Conservation (phyloP, 2,329 filamentous ascomycete species). For the Magnaporthales sp. region DNA sequence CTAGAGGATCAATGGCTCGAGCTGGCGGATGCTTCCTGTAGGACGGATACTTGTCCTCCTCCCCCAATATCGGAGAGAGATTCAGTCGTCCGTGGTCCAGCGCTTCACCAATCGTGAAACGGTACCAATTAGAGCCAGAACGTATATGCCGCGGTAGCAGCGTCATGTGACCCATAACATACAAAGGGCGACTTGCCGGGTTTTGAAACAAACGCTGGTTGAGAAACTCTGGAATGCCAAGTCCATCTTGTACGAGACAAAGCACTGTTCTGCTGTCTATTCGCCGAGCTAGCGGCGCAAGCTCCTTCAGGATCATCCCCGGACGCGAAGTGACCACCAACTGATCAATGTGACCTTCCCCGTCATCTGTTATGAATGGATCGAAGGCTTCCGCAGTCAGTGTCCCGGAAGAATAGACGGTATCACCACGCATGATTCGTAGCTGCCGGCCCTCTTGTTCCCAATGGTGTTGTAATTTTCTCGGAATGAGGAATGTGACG, state of each 20-base stretch:
- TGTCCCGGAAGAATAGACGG: not conserved
- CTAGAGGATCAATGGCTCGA: not conserved
- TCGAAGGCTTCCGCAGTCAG: not conserved
- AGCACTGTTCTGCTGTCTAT: constrained; percentile 24
- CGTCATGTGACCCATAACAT: constrained; percentile 60
- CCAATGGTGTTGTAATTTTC: not conserved
- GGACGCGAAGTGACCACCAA: constrained; percentile 23
- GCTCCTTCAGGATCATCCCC: constrained; percentile 13
- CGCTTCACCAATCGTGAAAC: constrained; percentile 18
- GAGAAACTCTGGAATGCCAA: constrained; percentile 75
- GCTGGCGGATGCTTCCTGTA: constrained; percentile 12
- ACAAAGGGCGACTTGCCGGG: constrained; percentile 56
- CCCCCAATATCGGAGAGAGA: constrained; percentile 16
- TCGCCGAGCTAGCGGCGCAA: constrained; percentile 18
- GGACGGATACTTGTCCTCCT: constrained; percentile 8
- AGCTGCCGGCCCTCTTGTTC: not conserved
- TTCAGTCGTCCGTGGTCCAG: constrained; percentile 21
- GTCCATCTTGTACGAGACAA: constrained; percentile 34
- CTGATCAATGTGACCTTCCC: constrained; percentile 13
- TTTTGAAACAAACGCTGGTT: constrained; percentile 64
- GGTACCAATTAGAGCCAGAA: constrained; percentile 2
- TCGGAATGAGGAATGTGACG: not conserved
- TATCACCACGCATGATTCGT: not conserved
- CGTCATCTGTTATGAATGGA: not conserved
- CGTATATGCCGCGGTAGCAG: constrained; percentile 34